phyloP scores from a whole-genome alignment of 2,329 filamentous ascomycete species.

The Neonectria coccinea region DNA sequence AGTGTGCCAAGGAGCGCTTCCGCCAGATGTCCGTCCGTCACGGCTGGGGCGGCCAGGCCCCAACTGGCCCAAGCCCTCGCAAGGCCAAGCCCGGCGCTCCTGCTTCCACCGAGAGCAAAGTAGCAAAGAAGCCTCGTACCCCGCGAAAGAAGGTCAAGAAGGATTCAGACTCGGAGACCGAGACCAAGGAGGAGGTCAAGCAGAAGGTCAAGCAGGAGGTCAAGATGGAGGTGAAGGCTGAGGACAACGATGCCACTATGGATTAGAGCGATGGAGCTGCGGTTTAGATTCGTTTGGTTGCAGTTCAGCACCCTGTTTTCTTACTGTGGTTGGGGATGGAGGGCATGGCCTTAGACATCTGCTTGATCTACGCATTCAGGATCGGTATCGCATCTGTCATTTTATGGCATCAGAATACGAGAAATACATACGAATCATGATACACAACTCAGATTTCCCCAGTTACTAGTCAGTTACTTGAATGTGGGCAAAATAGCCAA shows the following conservation, averaged over 20 bases:
- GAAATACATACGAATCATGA: neutral
- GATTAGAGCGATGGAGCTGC: constrained; percentile 8
- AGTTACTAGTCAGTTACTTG: too few relatives aligned
- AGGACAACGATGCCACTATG: constrained; percentile 11
- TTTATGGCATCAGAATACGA: neutral
- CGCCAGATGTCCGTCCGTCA: constrained; percentile 56
- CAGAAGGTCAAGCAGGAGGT: constrained; percentile 41
- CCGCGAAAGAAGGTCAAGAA: constrained; percentile 51
- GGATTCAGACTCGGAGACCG: constrained; percentile 28
- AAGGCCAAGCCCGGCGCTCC: constrained; percentile 43
- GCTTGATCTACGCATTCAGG: neutral
- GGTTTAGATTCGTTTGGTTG: neutral
- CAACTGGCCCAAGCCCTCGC: constrained; percentile 39
- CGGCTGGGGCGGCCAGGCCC: constrained; percentile 50
- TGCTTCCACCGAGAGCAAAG: constrained; percentile 40
- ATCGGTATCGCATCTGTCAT: neutral
- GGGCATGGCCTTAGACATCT: neutral
- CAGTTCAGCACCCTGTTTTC: neutral
- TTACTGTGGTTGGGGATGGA: neutral
- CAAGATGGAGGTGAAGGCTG: constrained; percentile 26
- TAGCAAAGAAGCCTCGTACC: constrained; percentile 49
- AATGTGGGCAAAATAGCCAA: neutral
- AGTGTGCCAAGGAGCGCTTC: constrained; percentile 57
- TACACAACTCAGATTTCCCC: neutral
- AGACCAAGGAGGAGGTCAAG: constrained; percentile 37